phyloP scores from a whole-genome alignment of 805 yeast genomes.

The Pichia rugopelliculosa region DNA sequence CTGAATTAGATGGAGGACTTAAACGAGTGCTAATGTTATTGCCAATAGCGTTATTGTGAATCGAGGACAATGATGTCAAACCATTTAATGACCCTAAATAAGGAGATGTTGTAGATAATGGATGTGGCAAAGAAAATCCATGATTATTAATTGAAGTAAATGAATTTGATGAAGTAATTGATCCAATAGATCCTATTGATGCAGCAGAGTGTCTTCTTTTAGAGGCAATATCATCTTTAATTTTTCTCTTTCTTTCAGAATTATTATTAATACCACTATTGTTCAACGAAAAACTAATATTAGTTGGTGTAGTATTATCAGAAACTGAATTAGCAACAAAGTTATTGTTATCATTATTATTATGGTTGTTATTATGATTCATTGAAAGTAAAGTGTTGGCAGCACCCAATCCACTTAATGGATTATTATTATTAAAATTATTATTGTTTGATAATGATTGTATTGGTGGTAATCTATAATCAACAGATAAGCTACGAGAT shows the following conservation, averaged over 20 bases:
- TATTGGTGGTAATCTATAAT: constrained; percentile 12
- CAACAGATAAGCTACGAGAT: constrained; percentile 20
- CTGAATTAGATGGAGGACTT: constrained; percentile 6
- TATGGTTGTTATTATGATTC: background rate
- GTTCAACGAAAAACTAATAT: background rate
- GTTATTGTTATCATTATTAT: background rate
- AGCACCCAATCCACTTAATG: background rate
- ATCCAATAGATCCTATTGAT: constrained; percentile 14
- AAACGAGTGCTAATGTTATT: background rate
- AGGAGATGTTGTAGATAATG: constrained; percentile 20
- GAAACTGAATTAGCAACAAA: background rate
- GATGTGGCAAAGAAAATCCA: constrained; percentile 18
- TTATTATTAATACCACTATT: constrained; percentile 14
- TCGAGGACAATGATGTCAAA: constrained; percentile 2
- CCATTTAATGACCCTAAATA: constrained; percentile 2
- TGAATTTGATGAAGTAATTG: background rate
- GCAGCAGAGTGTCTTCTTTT: constrained; percentile 29
- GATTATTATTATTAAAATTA: background rate
- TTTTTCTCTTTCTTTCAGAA: constrained; percentile 22
- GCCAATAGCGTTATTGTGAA: background rate
- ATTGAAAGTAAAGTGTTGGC: constrained; percentile 1
- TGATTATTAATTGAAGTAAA: constrained; percentile 6
- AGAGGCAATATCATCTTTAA: constrained; percentile 18
- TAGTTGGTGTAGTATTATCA: background rate
- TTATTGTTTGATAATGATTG: background rate